These are phyloP conservation scores for Xylariaceae sp. DNA, from an alignment of 2,329 filamentous ascomycete species.

Conservation along the genomic window DNA sequence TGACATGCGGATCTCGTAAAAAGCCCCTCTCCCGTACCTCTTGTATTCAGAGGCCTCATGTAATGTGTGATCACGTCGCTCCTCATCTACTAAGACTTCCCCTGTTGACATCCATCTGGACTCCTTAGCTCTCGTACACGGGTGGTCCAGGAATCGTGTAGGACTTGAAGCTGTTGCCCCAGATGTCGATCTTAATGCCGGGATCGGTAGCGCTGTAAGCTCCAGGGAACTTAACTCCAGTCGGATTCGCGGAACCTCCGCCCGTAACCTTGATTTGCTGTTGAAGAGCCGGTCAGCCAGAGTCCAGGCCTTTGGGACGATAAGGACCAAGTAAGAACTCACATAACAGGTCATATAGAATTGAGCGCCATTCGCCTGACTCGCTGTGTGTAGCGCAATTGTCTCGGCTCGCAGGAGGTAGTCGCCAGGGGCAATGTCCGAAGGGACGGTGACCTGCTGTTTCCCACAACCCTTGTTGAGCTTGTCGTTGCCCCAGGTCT, in stretches of 20 bases:
- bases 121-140: constrained; percentile 19
- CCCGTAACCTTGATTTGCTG: constrained; percentile 29
- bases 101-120: no score
- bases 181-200: constrained; percentile 29
- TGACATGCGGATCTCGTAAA: no score
- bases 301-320: no score
- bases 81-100: no score
- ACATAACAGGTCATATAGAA: constrained; percentile 28
- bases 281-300: background rate
- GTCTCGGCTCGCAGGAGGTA: constrained; percentile 41
- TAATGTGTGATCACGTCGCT: no score
- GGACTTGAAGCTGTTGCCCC: constrained; percentile 26
- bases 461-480: constrained; percentile 37
- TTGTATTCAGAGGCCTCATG: no score
- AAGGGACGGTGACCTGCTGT: constrained; percentile 35
- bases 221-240: constrained; percentile 27
- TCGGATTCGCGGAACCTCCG: constrained; percentile 18
- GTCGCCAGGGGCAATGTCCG: constrained; percentile 36
- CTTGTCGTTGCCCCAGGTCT: constrained; percentile 43
- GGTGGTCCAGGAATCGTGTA: constrained; percentile 37
- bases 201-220: constrained; percentile 26
- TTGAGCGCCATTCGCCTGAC: constrained; percentile 19
- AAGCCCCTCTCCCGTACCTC: no score
- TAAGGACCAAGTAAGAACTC: no score
- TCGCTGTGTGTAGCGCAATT: constrained; percentile 39